phyloP scores from a whole-genome alignment of 352 stramenopile genomes.

The Globisporangium echinulatum region DNA sequence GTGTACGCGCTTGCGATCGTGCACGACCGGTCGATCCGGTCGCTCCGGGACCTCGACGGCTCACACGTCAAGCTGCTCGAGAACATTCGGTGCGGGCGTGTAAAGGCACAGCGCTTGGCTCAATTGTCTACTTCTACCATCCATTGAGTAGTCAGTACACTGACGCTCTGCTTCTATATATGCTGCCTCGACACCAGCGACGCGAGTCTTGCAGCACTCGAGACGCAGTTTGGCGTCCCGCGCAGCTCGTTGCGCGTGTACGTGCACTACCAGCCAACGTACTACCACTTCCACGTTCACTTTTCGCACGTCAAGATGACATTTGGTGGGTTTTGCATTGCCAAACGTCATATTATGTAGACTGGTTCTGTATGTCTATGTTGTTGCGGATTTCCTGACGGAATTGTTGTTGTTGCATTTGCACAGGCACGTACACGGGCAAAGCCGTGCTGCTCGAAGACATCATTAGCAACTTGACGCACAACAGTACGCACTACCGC shows the following conservation, averaged over 20 bases:
- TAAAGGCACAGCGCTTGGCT: background rate
- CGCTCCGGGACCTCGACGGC: conserved; percentile 63
- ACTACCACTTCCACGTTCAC: conserved; percentile 87
- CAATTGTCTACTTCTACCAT: too few species aligned
- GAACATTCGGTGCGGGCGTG: conserved; percentile 54
- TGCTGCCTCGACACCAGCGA: conserved; percentile 26
- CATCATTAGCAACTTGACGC: conserved; percentile 76
- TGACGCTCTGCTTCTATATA: too few species aligned
- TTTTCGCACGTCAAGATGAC: conserved; percentile 84
- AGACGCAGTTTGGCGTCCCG: conserved; percentile 44
- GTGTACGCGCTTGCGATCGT: conserved; percentile 82
- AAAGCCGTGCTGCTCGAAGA: conserved; percentile 83
- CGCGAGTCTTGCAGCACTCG: conserved; percentile 42
- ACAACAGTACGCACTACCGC: conserved; percentile 60
- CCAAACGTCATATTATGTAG: too few species aligned
- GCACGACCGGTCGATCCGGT: conserved; percentile 64
- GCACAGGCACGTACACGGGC: conserved; percentile 54
- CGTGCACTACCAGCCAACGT: conserved; percentile 86
- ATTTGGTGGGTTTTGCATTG: conserved; percentile 27
- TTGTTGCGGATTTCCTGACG: too few species aligned
- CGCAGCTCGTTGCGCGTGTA: conserved; percentile 68
- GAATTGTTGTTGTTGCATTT: background rate
- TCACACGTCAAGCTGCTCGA: conserved; percentile 56
- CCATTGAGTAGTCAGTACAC: too few species aligned
- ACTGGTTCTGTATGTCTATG: too few species aligned